Conservation (phyloP, 495 filamentous ascomycete species). For the Tuber borchii region DNA sequence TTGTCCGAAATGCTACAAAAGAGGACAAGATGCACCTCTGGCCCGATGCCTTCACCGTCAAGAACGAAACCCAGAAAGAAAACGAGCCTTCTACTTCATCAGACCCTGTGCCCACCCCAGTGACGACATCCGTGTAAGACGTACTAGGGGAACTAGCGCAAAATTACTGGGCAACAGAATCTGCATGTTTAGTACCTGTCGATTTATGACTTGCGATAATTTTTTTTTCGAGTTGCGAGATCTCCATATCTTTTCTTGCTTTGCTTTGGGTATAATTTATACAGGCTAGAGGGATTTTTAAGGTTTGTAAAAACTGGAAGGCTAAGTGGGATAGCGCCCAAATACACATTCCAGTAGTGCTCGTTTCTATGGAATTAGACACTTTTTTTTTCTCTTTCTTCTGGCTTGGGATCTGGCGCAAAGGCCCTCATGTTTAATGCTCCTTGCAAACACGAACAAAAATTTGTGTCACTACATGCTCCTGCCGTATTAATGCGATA, state of each 20-base stretch:
- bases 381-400: background rate
- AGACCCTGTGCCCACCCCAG: slow-evolving; percentile 8
- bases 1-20: slow-evolving; percentile 52
- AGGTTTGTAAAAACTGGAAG: background rate
- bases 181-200: background rate
- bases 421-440: background rate
- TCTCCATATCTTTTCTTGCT: background rate
- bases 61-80: slow-evolving; percentile 24
- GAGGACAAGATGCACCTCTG: slow-evolving; percentile 64
- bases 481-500: background rate
- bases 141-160: background rate
- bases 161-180: background rate
- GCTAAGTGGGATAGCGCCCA: background rate
- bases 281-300: background rate
- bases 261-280: slow-evolving; percentile 1
- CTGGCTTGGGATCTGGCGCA: background rate
- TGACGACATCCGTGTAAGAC: background rate
- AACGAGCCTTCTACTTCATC: background rate
- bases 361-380: background rate
- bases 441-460: background rate
- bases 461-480: background rate
- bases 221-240: background rate
- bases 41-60: slow-evolving; percentile 56
- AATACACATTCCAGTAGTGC: background rate
- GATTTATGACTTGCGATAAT: background rate